A percentile compares a stretch with the other conserved stretches of the same genome.
Conservation (phyloP, 2,329 filamentous ascomycete species). For the Rhytidhysteron rufulum region DNA sequence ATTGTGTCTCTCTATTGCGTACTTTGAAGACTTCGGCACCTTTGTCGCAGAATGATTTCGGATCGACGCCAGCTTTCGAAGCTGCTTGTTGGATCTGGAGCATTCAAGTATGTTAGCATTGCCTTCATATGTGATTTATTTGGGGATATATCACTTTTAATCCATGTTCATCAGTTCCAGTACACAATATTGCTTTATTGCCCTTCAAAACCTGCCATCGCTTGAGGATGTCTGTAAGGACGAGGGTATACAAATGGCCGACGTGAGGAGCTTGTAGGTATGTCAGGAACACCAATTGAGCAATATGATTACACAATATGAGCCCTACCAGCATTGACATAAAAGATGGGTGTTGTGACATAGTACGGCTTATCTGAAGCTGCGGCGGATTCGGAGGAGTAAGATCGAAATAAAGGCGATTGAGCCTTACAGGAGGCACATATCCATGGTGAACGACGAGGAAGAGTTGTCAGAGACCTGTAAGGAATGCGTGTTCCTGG, state of each 20-base stretch:
- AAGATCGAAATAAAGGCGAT: constrained; percentile 13
- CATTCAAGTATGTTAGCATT: constrained; percentile 1
- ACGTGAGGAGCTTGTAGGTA: constrained; percentile 76
- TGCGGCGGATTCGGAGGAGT: constrained; percentile 13
- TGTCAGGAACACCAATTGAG: too few relatives aligned
- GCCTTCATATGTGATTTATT: not conserved
- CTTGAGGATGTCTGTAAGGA: constrained; percentile 87
- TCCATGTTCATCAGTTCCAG: constrained; percentile 95
- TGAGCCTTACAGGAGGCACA: constrained; percentile 19
- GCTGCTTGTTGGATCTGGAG: constrained; percentile 4
- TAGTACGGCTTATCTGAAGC: constrained; percentile 74
- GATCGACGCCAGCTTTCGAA: constrained; percentile 61
- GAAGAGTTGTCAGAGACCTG: constrained; percentile 10
- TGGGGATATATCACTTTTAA: constrained; percentile 64
- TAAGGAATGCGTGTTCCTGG: constrained; percentile 16
- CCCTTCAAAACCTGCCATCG: constrained; percentile 81
- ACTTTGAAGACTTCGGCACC: constrained; percentile 75
- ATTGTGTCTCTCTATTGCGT: constrained; percentile 7
- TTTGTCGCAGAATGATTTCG: constrained; percentile 83
- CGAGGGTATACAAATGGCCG: constrained; percentile 90
- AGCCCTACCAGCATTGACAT: constrained; percentile 91
- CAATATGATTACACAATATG: too few relatives aligned
- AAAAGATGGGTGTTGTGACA: constrained; percentile 95
- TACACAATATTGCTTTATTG: constrained; percentile 69
- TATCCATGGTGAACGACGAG: constrained; percentile 16